Percentiles rank a stretch among this genome's conserved stretches.
Evolutionary conservation across 371 early-diverging fungal genomes (phyloP).

Genomic region (Mucor velutinosus): DNA sequence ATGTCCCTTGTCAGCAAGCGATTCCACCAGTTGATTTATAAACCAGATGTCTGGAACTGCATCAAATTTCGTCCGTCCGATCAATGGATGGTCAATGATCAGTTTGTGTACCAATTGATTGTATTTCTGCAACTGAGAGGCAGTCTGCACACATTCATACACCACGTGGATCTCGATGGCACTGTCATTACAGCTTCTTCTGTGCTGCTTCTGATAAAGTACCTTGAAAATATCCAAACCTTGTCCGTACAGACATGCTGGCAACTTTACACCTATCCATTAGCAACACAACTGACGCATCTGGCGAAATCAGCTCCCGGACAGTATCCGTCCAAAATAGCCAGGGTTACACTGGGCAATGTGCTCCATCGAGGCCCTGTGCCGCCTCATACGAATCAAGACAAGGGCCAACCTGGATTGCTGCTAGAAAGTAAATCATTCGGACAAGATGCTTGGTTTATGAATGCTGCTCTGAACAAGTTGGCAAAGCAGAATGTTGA

Average conservation of each 20-base stretch:
- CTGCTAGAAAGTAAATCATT: conserved; percentile 19
- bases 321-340: conserved; percentile 1
- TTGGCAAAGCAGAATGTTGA: conserved; percentile 15
- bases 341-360: conserved; percentile 18
- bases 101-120: conserved; percentile 10
- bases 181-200: conserved; percentile 9
- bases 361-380: conserved; percentile 17
- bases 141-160: conserved; percentile 7
- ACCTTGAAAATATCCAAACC: conserved; percentile 15
- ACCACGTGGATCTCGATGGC: conserved; percentile 6
- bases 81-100: conserved; percentile 13
- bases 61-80: conserved; percentile 18
- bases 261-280: conserved; percentile 13
- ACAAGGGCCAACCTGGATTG: background rate
- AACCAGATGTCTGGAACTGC: conserved; percentile 23
- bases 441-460: conserved; percentile 30
- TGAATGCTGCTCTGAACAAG: conserved; percentile 17
- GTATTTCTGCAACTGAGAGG: conserved; percentile 10
- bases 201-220: conserved; percentile 11
- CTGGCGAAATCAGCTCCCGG: background rate
- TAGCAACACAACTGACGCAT: conserved; percentile 14
- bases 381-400: background rate
- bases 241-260: conserved; percentile 25
- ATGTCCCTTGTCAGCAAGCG: conserved; percentile 11
- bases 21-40: conserved; percentile 15